Base-by-base conservation (phyloP, 306 rosid genomes). In the Begonia loranthoides region DNA sequence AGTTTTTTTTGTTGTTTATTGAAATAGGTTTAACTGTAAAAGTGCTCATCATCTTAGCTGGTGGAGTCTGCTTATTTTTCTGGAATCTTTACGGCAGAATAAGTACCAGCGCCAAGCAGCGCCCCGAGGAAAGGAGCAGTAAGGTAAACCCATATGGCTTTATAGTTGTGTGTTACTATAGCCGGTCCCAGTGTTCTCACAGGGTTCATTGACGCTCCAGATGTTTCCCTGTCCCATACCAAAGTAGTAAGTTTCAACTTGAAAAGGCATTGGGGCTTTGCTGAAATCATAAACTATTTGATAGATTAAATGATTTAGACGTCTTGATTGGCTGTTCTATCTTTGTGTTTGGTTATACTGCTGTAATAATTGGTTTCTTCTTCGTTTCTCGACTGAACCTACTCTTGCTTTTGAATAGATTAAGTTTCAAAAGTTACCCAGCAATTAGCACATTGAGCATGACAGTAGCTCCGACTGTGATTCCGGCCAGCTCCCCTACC, bases 131-230 rank as follows among this genome's bases (percentile, higher is more conserved):
- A 51, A 36, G 96, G 96, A 60, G 87, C 93, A 40, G 79, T 63
- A 16, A 88, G 77, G 76, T 88, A 88, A 6, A 88, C 57, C 97
- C 95, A 88, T 46, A 88, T 81, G 51, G 65, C 93, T 65, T 70
- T 77, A 64, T 67, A 88, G 72, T 88, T 88, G 68, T 81, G 79
- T 54, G 89, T 73, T 0, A 84, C 93, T 36, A 88, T 53, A 13
- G 97, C 97, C 45, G 97, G 95, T 45, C 97, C 97, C 19, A 84
- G 57, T 51, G 87, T 84, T 72, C 93, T 77, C 62, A 77, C 93
- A 3, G 95, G 95, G 73, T 88, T 88, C 97, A 81, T 88, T 52
- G 95, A 88, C 17, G 51, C 95, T 59, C 95, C 95, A 12, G 87
- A 55, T 50, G 69, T 63, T 59, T 77, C 77, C 72, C 95, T 88